Base-by-base conservation (phyloP, 2,329 filamentous ascomycete genomes). In the Paecilomyces dactylethromorphus region DNA sequence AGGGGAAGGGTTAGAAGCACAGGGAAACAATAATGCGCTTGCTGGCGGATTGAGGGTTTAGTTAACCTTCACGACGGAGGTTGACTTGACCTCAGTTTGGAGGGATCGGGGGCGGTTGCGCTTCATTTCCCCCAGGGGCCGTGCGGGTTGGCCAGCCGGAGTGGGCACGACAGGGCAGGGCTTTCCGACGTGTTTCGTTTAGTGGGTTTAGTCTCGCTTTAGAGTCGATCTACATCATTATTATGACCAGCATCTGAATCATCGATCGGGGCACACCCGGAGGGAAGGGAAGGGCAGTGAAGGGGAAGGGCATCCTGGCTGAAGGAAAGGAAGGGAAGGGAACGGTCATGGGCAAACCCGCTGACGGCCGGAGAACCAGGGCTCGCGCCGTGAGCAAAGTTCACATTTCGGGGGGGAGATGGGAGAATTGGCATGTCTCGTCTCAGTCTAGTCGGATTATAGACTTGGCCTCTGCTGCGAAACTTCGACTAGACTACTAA, bases 1-100 rank as follows among this genome's bases (percentile, higher is more conserved):
- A n/a, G 22, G 29, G 21, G 22, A 24, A 69, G 69, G 68, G 67
- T 49, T 67, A 65, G 67, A 59, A 66, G n/a, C n/a, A 58, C 63
- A 66, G 65, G 65, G 64, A 68, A 58, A 53, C 65, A 63, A 60
- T 64, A 63, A 65, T 62, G 45, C 45, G 11, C 49, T 8, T 45
- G 35, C 35, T 45, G 35, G 35, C 33, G 33, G 49, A 22, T 32
- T 26, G 39, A 26, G 49, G 56, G 24, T 29, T n/a, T 49, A 55
- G 56, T 58, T 60, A 59, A 61, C 63, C n/a, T n/a, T n/a, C n/a
- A n/a, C n/a, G n/a, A n/a, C n/a, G n/a, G n/a, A n/a, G n/a, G n/a
- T n/a, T n/a, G n/a, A n/a, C n/a, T n/a, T n/a, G n/a, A n/a, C n/a
- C n/a, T n/a, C n/a, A n/a, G n/a, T n/a, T n/a, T n/a, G n/a, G n/a